Percentiles rank a stretch among this genome's conserved stretches.
phyloP scores from a whole-genome alignment of 2,329 filamentous ascomycete genomes.

The Chaetomiaceae sp. region DNA sequence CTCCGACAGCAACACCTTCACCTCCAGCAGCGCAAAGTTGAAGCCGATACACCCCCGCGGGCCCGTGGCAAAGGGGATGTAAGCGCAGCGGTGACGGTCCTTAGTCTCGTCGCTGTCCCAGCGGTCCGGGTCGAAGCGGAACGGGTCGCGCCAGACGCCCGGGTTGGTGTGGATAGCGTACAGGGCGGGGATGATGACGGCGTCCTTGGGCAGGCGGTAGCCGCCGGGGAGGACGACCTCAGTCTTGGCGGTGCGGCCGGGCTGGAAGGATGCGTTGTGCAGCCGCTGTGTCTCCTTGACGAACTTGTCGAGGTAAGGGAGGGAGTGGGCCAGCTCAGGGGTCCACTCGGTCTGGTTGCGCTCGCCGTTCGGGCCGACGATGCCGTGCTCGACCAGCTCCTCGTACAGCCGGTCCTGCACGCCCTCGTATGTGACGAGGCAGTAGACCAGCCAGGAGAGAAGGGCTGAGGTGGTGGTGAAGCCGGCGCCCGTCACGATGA shows the following conservation, averaged over 20 bases:
- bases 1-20: constrained; percentile 55
- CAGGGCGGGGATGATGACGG: not conserved
- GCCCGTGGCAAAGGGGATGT: constrained; percentile 55
- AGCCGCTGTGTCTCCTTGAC: constrained; percentile 57
- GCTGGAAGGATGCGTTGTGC: constrained; percentile 45
- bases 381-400: constrained; percentile 16
- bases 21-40: constrained; percentile 58
- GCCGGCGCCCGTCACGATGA: constrained; percentile 18
- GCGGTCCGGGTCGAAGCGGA: constrained; percentile 53
- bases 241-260: not conserved
- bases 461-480: constrained; percentile 18
- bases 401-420: constrained; percentile 13
- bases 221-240: constrained; percentile 1
- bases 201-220: not conserved
- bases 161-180: constrained; percentile 46
- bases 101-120: constrained; percentile 50
- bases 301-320: constrained; percentile 52
- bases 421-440: constrained; percentile 16
- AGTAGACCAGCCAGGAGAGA: constrained; percentile 19
- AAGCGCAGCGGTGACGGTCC: constrained; percentile 45
- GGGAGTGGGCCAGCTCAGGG: constrained; percentile 42
- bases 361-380: not conserved
- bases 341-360: constrained; percentile 40
- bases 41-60: constrained; percentile 58
- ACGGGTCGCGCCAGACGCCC: constrained; percentile 52